Conservation (phyloP, 495 filamentous ascomycete genomes). For the Penicillium cosmopolitanum region DNA sequence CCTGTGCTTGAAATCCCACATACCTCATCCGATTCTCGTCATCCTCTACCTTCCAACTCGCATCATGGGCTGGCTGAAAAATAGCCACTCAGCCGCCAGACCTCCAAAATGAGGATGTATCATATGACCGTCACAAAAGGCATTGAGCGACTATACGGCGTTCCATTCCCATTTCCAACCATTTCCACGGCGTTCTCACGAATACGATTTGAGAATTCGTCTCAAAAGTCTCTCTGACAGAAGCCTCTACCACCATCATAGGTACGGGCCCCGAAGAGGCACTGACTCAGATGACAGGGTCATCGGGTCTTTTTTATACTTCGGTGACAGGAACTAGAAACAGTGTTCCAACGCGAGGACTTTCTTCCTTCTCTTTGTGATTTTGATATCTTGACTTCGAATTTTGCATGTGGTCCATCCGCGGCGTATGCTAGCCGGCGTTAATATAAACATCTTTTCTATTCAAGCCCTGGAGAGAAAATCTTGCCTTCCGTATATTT, state of each 20-base stretch:
- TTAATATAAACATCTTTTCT: not conserved
- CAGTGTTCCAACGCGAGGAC: not conserved
- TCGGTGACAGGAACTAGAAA: not conserved
- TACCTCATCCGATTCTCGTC: not conserved
- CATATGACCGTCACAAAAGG: not conserved
- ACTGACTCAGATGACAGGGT: not conserved
- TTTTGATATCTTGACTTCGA: not conserved
- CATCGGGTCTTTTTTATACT: not conserved
- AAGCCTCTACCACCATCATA: not conserved
- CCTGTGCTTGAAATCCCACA: conserved; percentile 30
- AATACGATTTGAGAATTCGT: not conserved
- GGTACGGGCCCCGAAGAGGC: not conserved
- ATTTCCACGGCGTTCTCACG: not conserved
- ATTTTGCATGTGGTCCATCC: not conserved
- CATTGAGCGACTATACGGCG: conserved; percentile 1
- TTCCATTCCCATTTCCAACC: not conserved
- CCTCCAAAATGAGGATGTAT: conserved; percentile 1
- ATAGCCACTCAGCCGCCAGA: not conserved
- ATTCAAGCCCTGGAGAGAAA: not conserved
- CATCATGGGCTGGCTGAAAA: not conserved
- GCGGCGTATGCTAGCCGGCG: not conserved
- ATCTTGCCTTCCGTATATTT: not conserved
- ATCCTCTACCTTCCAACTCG: not conserved
- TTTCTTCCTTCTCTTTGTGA: not conserved
- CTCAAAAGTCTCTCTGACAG: not conserved